Base-by-base conservation (phyloP, 352 stramenopile genomes). In the Elongisporangium anandrum region DNA sequence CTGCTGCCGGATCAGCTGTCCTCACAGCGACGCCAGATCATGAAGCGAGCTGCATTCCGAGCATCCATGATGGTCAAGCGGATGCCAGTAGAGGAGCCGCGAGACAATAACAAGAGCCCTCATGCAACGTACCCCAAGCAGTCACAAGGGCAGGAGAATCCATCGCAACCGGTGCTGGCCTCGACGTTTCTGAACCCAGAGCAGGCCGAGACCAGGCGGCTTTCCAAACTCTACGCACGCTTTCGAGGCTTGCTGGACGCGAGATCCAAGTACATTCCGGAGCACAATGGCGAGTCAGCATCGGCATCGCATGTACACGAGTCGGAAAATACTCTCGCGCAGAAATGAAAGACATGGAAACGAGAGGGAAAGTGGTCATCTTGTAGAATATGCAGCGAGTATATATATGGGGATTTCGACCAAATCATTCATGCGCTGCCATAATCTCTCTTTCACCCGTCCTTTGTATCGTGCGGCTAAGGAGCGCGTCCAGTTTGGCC, bases 221-320 rank as follows among this genome's bases (percentile, higher is more conserved):
- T 88, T 15, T 88, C 81, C n/a, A 77, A 70, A n/a, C 50, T 90
- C 4, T 88, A 88, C 60, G 50, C 66, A 16, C 75, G 77, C 20
- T 90, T 90, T 54, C 85, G 81, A 38, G 69, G 56, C 22, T 61
- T 90, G 21, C 57, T 90, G 4, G 81, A 90, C 9, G 72, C 79
- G 6, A 39, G 77, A 20, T 65, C 70, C 22, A 79, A 75, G 50
- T 83, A 85, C 38, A 38, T 59, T 23, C 59, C 41, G 41, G 64
- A 83, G 47, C 57, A 67, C 24, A 16, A 50, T 22, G n/a, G 54
- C 24, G 24, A 34, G 24, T 34, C 7, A n/a, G n/a, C n/a, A 50
- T 9, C 39, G 23, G 19, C 50, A 0, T 29, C 62, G 5, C 26
- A 34, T 13, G 48, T 50, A 26, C 51, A 55, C 24, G 63, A 52